Evolutionary conservation across 164 flowering plant genomes (phyloP).

Genomic region (Magnolia sinica): DNA sequence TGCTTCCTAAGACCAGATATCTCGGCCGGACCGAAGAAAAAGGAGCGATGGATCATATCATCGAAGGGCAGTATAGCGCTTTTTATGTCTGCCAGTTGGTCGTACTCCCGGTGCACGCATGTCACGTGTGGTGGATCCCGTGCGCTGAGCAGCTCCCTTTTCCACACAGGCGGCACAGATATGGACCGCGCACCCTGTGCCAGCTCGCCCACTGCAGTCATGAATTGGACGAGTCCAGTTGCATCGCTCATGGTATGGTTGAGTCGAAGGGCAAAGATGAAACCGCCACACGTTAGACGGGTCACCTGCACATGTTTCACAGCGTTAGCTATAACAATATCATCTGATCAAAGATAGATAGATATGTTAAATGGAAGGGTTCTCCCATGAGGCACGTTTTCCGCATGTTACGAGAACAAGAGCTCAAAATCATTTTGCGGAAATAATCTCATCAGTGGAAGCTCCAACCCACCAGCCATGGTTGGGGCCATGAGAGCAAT

Average conservation of each 20-base stretch:
- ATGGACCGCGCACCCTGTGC: conserved; percentile 22
- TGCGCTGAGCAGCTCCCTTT: conserved; percentile 23
- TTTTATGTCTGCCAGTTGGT: conserved; percentile 13
- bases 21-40: conserved; percentile 24
- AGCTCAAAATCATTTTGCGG: background rate
- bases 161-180: conserved; percentile 31
- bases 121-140: conserved; percentile 21
- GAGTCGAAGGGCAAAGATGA: conserved; percentile 27
- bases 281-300: conserved; percentile 40
- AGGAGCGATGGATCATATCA: conserved; percentile 23
- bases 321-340: background rate
- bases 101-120: conserved; percentile 25
- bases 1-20: conserved; percentile 9
- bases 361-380: too few relatives aligned
- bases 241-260: conserved; percentile 43
- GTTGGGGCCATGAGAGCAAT: too few relatives aligned
- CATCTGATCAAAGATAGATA: background rate
- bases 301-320: conserved; percentile 39
- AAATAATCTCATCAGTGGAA: background rate
- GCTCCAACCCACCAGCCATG: background rate
- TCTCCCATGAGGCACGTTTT: background rate
- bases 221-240: conserved; percentile 27
- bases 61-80: conserved; percentile 8
- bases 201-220: conserved; percentile 29
- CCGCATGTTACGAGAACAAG: background rate